Conservation (phyloP, 768 basidiomycete species). For the Fistulinella prunicolor region DNA sequence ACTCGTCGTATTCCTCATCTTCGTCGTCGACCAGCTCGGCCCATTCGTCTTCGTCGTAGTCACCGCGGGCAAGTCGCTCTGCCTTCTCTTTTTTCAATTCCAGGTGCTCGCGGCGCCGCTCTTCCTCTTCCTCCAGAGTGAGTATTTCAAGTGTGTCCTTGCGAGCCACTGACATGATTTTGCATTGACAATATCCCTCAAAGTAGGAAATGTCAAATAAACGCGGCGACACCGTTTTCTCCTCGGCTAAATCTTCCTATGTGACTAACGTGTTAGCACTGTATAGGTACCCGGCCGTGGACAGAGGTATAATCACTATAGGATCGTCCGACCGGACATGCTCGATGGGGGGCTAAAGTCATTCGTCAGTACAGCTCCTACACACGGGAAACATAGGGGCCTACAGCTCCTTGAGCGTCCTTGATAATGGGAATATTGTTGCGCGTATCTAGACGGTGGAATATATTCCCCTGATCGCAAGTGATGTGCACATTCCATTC, state of each 20-base stretch:
- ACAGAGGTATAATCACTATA: constrained; percentile 1
- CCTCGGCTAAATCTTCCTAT: constrained; percentile 23
- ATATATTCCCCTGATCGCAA: constrained; percentile 11
- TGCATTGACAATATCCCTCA: constrained; percentile 22
- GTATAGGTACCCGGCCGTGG: not conserved
- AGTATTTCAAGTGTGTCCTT: constrained; percentile 23
- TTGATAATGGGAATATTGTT: constrained; percentile 19
- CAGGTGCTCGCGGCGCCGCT: constrained; percentile 1
- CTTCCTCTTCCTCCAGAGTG: constrained; percentile 17
- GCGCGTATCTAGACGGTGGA: constrained; percentile 10
- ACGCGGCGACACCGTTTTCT: constrained; percentile 19
- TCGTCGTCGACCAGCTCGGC: constrained; percentile 7
- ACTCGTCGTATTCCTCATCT: constrained; percentile 1
- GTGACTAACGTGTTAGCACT: not conserved
- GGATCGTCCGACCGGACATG: constrained; percentile 4
- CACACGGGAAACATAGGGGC: not conserved
- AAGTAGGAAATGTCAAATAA: constrained; percentile 24
- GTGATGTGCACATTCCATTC: constrained; percentile 30
- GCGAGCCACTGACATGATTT: constrained; percentile 19
- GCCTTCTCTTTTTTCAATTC: constrained; percentile 4
- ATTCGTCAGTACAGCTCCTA: not conserved
- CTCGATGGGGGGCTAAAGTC: constrained; percentile 20
- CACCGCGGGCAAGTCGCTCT: constrained; percentile 9
- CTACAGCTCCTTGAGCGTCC: constrained; percentile 23
- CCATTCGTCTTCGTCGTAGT: constrained; percentile 7